Conservation (phyloP, 768 basidiomycete genomes). For the Phaffia tasmanica region DNA sequence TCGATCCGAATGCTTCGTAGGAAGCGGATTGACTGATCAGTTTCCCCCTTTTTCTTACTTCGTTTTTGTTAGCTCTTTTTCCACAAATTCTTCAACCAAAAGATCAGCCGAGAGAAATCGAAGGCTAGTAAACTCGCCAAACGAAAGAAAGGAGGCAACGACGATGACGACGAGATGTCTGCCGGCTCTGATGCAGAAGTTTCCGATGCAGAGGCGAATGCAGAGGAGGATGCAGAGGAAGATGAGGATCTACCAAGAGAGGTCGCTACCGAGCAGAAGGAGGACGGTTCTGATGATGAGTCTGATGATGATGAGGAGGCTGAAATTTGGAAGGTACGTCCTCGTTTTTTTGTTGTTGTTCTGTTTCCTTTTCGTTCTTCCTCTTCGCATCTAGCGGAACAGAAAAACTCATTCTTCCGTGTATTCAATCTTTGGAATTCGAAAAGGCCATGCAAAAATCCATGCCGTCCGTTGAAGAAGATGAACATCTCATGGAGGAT, state of each 20-base stretch:
- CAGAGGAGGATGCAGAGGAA: too few species aligned
- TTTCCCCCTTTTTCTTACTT: background rate
- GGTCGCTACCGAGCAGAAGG: slow-evolving; percentile 36
- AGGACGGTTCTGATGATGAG: slow-evolving; percentile 34
- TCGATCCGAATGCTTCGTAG: background rate
- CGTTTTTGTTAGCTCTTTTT: slow-evolving; percentile 58
- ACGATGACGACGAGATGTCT: slow-evolving; percentile 31
- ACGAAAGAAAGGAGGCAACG: slow-evolving; percentile 41
- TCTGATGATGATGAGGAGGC: slow-evolving; percentile 26
- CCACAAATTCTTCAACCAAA: slow-evolving; percentile 73
- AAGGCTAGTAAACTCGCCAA: slow-evolving; percentile 46
- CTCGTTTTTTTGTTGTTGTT: slow-evolving; percentile 8
- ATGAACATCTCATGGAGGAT: slow-evolving; percentile 31
- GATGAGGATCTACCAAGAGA: slow-evolving; percentile 29
- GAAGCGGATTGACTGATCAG: slow-evolving; percentile 5
- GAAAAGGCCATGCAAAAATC: slow-evolving; percentile 82
- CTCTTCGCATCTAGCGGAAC: background rate
- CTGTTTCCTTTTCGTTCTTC: background rate
- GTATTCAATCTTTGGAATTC: slow-evolving; percentile 17
- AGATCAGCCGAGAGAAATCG: slow-evolving; percentile 47
- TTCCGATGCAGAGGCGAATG: slow-evolving; percentile 13
- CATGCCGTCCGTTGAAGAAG: slow-evolving; percentile 54
- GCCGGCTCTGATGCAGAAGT: slow-evolving; percentile 28
- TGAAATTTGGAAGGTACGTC: slow-evolving; percentile 76
- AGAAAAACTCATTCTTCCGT: background rate